These are phyloP conservation scores for Nemania abortiva DNA, from an alignment of 2,329 filamentous ascomycete genomes.

Conservation along the genomic window DNA sequence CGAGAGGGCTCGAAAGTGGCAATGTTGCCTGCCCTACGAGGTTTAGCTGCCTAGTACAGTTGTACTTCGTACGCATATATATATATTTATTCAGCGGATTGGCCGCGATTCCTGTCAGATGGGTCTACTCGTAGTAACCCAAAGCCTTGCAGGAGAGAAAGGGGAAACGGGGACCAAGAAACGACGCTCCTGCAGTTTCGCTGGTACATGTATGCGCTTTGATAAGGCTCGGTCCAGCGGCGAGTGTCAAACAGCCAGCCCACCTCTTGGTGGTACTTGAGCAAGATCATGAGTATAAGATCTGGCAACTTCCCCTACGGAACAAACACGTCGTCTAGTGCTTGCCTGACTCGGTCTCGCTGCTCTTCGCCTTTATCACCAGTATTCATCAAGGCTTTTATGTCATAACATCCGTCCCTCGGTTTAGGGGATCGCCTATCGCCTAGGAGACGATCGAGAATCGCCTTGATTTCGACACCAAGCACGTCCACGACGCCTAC, in stretches of 20 bases:
- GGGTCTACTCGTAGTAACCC: neutral
- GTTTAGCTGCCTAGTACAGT: slow-evolving; percentile 1
- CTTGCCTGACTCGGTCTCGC: slow-evolving; percentile 11
- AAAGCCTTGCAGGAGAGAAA: neutral
- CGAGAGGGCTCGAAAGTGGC: slow-evolving; percentile 16
- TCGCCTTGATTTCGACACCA: neutral
- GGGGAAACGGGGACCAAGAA: slow-evolving; percentile 5
- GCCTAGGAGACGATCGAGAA: neutral
- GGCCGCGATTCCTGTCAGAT: slow-evolving; percentile 5
- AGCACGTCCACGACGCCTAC: neutral
- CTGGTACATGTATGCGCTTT: slow-evolving; percentile 3
- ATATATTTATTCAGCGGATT: slow-evolving; percentile 5
- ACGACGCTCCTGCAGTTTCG: neutral
- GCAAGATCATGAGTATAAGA: slow-evolving; percentile 28
- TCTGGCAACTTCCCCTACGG: neutral
- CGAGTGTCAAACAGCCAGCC: slow-evolving; percentile 1
- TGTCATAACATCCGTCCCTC: slow-evolving; percentile 9
- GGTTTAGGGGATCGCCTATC: neutral
- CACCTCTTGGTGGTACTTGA: slow-evolving; percentile 2
- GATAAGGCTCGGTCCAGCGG: slow-evolving; percentile 27
- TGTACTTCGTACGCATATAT: neutral
- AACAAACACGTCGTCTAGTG: neutral
- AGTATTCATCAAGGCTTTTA: no score
- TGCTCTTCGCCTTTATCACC: neutral
- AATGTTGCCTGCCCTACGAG: slow-evolving; percentile 1